A percentile compares a stretch with the other conserved stretches of the same genome.
phyloP scores from a whole-genome alignment of 176 grass and related monocot species.

The Poa pratensis region DNA sequence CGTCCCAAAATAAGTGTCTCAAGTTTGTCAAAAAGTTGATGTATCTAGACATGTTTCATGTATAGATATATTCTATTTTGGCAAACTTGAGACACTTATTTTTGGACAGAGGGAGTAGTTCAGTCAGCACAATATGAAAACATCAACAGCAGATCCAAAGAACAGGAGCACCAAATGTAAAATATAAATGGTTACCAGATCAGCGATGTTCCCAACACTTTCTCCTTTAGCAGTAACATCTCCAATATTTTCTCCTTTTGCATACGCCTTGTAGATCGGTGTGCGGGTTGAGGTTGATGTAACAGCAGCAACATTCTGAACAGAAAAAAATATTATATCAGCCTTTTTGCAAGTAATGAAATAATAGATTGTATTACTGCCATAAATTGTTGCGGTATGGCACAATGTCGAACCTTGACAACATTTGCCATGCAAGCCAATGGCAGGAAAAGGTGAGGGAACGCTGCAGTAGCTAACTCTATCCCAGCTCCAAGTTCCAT shows the following conservation, averaged over 20 bases:
- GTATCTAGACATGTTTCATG: too few relatives aligned
- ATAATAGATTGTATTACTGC: background rate
- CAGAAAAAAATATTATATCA: slow-evolving; percentile 4
- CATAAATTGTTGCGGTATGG: background rate
- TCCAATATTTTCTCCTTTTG: slow-evolving; percentile 89
- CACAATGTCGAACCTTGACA: slow-evolving; percentile 66
- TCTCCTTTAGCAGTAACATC: slow-evolving; percentile 94
- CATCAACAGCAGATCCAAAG: background rate
- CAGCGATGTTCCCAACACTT: slow-evolving; percentile 85
- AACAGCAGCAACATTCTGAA: slow-evolving; percentile 92
- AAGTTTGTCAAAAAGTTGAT: too few relatives aligned
- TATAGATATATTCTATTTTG: too few relatives aligned
- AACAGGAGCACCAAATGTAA: slow-evolving; percentile 14
- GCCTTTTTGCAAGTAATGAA: slow-evolving; percentile 30
- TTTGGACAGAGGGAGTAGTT: too few relatives aligned
- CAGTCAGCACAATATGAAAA: background rate
- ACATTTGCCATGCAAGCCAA: slow-evolving; percentile 97
- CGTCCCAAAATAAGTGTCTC: too few relatives aligned
- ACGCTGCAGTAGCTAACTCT: slow-evolving; percentile 81
- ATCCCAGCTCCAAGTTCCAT: slow-evolving; percentile 91
- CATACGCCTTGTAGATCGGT: slow-evolving; percentile 89
- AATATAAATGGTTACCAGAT: slow-evolving; percentile 61
- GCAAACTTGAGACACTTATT: too few relatives aligned
- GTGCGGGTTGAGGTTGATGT: slow-evolving; percentile 85
- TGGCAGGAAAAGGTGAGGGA: slow-evolving; percentile 89